phyloP scores from a whole-genome alignment of 2,329 filamentous ascomycete species.

The Blastomyces emzantsi region DNA sequence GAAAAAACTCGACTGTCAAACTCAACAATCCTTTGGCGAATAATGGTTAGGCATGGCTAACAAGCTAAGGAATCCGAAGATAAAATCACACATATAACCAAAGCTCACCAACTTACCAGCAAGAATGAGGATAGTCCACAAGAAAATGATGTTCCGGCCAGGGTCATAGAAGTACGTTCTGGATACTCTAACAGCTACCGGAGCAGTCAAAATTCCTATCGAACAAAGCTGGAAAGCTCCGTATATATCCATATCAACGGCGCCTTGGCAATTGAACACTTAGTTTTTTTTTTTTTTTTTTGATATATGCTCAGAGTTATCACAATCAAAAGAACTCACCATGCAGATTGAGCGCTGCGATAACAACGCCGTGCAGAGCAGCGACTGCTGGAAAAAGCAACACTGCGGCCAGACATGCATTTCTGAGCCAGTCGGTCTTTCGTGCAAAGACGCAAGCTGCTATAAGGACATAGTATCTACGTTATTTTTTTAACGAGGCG shows the following conservation, averaged over 20 bases:
- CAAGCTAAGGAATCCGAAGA: conserved; percentile 8
- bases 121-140: conserved; percentile 55
- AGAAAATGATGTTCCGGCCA: conserved; percentile 56
- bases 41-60: background rate
- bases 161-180: conserved; percentile 56
- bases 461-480: conserved; percentile 56
- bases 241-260: conserved; percentile 59
- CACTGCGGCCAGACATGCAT: conserved; percentile 55
- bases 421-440: conserved; percentile 52
- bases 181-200: conserved; percentile 53
- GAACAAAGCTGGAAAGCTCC: conserved; percentile 60
- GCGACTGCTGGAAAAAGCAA: conserved; percentile 56
- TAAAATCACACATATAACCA: background rate
- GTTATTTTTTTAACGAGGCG: conserved; percentile 1
- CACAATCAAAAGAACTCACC: conserved; percentile 34
- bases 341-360: conserved; percentile 51
- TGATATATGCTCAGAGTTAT: background rate
- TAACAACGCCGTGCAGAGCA: conserved; percentile 54
- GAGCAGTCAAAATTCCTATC: conserved; percentile 56
- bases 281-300: too few species aligned
- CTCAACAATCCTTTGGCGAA: conserved; percentile 45
- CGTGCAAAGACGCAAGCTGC: conserved; percentile 55
- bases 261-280: conserved; percentile 35
- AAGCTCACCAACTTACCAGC: conserved; percentile 39
- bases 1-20: conserved; percentile 56